These are phyloP conservation scores for Lyophyllum atratum DNA, from an alignment of 768 basidiomycete genomes.

Conservation along the genomic window DNA sequence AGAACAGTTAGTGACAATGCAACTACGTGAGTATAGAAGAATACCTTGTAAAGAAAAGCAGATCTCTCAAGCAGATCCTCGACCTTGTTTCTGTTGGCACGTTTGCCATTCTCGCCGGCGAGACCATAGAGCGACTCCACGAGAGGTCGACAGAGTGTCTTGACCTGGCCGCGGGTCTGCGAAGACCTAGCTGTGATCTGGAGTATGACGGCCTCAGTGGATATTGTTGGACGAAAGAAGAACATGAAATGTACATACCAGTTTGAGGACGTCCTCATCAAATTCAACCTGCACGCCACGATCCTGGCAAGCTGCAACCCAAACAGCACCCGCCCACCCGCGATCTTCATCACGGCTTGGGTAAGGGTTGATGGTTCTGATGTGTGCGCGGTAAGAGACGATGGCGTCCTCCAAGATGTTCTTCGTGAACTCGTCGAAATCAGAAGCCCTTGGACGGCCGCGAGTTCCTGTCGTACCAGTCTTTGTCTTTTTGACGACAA, in stretches of 20 bases:
- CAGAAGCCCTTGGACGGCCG: not conserved
- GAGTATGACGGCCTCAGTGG: not conserved
- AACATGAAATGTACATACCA: not conserved
- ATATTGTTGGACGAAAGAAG: not conserved
- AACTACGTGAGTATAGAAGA: not conserved
- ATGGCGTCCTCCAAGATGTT: constrained; percentile 1
- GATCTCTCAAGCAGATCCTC: not conserved
- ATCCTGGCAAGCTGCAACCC: constrained; percentile 1
- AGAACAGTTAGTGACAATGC: not conserved
- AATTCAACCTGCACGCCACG: not conserved
- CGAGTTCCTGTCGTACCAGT: not conserved
- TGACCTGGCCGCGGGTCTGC: constrained; percentile 3
- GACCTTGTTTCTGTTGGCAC: not conserved
- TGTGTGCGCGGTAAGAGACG: not conserved
- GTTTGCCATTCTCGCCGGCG: not conserved
- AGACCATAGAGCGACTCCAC: not conserved
- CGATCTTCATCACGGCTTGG: not conserved
- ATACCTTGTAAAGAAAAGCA: not conserved
- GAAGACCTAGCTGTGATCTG: not conserved
- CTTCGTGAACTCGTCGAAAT: constrained; percentile 2
- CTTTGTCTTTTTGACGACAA: constrained; percentile 1
- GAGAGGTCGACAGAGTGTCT: not conserved
- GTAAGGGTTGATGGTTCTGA: not conserved
- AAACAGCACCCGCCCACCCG: not conserved
- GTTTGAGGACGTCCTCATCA: constrained; percentile 1